Evolutionary conservation across 2,329 filamentous ascomycete genomes (phyloP).

Genomic region (Cryoendolithus antarcticus): DNA sequence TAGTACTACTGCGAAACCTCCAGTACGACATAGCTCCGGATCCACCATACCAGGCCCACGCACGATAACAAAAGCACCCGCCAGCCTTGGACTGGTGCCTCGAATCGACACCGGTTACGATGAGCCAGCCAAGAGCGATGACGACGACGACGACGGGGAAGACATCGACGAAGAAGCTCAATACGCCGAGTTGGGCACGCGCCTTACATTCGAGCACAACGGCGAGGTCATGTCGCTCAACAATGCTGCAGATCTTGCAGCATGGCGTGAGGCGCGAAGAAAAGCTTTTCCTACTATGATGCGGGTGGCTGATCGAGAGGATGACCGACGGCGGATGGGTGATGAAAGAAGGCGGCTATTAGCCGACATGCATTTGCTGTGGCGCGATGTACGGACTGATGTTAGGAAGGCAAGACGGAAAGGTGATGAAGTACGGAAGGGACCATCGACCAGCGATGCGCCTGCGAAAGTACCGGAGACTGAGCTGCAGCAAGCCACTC

Average conservation of each 20-base stretch:
- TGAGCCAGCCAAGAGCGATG: slow-evolving; percentile 3
- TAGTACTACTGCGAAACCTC: no score
- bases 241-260: slow-evolving; percentile 54
- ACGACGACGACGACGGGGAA: slow-evolving; percentile 44
- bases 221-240: slow-evolving; percentile 42
- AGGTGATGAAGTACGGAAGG: no score
- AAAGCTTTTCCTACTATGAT: slow-evolving; percentile 69
- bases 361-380: slow-evolving; percentile 8
- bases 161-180: slow-evolving; percentile 58
- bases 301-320: slow-evolving; percentile 46
- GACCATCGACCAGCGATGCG: no score
- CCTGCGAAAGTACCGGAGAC: no score
- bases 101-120: slow-evolving; percentile 1
- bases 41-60: not conserved
- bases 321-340: slow-evolving; percentile 18
- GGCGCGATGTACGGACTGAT: not conserved
- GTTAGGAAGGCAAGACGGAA: no score
- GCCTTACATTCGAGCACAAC: slow-evolving; percentile 39
- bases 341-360: slow-evolving; percentile 23
- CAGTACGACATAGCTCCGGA: no score
- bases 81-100: slow-evolving; percentile 3
- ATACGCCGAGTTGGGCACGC: slow-evolving; percentile 21
- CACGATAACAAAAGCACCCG: not conserved
- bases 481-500: no score
- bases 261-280: slow-evolving; percentile 70